Base-by-base conservation (phyloP, 495 filamentous ascomycete species). In the Xylaria intraflava region DNA sequence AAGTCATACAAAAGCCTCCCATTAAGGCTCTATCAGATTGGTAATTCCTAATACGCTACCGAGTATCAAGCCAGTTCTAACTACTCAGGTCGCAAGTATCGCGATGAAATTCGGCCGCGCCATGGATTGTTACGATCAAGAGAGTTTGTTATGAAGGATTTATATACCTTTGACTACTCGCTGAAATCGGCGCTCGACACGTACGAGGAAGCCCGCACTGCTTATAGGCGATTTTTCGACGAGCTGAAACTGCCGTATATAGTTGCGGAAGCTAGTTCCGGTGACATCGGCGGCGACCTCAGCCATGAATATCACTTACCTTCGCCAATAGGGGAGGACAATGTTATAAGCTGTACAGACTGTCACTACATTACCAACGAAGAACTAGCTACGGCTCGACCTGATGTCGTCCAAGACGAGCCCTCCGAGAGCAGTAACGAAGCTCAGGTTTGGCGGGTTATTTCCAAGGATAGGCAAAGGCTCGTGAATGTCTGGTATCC, bases 141-240 rank as follows among this genome's bases (percentile, higher is more conserved):
- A 55, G 93, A 98, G 60, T 98, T 98, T 60, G 69, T 89, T 49
- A 98, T 98, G 93, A 98, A 98, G 70, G 93, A 98, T 67, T 80
- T 98, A 1, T 98, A 98, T 64, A 97, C 94, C 0, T 98, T 98
- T 60, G 93, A 98, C 68, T 71, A 74, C 49, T 85, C 70, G 33
- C 61, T 77, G 2, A 62, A 80, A 20, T 68, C 79, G 6, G 93
- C 93, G 0, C 68, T 89, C 1, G 71, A 82, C 40, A 95, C 93
- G 1, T 98, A 98, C 59, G 58, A 80, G 5, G 66, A 78, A 17
- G 90, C 95, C 4, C 77, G 83, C 33, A 64, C 64, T 24, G 85
- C 83, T 14, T 98, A 98, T 66, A 70, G 69, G 17, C 69, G 72
- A 6, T 74, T 97, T 24, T 96, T 98, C 56, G 68, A 86, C 36